These are phyloP conservation scores for Scheffersomyces insectosa DNA, from an alignment of 1,139 yeast genomes.

Conservation along the genomic window DNA sequence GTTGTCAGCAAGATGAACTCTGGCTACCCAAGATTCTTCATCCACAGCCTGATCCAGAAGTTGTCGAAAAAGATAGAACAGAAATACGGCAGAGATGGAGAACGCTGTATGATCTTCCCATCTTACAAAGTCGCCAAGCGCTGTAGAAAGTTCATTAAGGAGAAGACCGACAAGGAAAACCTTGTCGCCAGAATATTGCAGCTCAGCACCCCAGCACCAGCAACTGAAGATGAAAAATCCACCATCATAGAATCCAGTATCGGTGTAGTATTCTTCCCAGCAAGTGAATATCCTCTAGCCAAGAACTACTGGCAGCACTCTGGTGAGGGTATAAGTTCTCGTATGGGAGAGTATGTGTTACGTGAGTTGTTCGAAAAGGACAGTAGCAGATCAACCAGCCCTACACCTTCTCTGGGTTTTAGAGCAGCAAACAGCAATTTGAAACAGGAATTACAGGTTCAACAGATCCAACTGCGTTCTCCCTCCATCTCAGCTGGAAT, in stretches of 20 bases:
- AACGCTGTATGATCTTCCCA: slow-evolving; percentile 73
- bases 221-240: slow-evolving; percentile 56
- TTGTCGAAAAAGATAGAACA: slow-evolving; percentile 50
- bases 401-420: neutral
- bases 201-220: slow-evolving; percentile 72
- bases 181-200: slow-evolving; percentile 67
- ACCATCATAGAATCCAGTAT: slow-evolving; percentile 65
- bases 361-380: slow-evolving; percentile 53
- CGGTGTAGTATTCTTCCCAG: slow-evolving; percentile 76
- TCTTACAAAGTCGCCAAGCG: slow-evolving; percentile 77
- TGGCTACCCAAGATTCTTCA: slow-evolving; percentile 88
- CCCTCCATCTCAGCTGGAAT: slow-evolving; percentile 28
- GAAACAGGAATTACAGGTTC: slow-evolving; percentile 42
- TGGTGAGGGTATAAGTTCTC: slow-evolving; percentile 91
- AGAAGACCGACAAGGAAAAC: slow-evolving; percentile 26
- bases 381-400: neutral
- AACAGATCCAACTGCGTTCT: slow-evolving; percentile 33
- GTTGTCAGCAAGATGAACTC: slow-evolving; percentile 77
- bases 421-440: slow-evolving; percentile 6
- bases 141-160: slow-evolving; percentile 73
- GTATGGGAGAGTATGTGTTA: slow-evolving; percentile 82
- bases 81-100: slow-evolving; percentile 78
- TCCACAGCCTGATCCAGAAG: slow-evolving; percentile 70
- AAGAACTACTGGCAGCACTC: slow-evolving; percentile 95
- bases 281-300: slow-evolving; percentile 56